Evolutionary conservation across 768 basidiomycete genomes (phyloP).

Genomic region (Psilocybe subaeruginosa): DNA sequence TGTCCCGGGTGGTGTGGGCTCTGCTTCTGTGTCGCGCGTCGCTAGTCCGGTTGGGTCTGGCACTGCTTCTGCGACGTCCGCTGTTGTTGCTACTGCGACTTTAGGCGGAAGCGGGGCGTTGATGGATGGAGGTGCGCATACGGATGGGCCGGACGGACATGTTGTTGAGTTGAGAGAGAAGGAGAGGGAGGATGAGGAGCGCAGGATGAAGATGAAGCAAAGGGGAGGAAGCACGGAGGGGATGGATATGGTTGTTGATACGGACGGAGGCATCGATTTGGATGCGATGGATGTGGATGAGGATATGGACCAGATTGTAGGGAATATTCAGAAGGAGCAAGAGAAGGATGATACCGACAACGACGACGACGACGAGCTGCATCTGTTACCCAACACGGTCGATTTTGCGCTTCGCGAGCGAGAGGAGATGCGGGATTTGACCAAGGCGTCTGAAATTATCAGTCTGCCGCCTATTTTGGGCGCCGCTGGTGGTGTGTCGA

Average conservation of each 20-base stretch:
- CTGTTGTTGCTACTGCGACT: background rate
- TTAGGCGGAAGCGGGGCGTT: background rate
- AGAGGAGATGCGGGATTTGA: conserved; percentile 90
- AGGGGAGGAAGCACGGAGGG: conserved; percentile 1
- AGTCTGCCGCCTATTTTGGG: conserved; percentile 34
- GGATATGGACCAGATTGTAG: conserved; percentile 15
- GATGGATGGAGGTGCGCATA: conserved; percentile 34
- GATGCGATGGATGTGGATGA: conserved; percentile 23
- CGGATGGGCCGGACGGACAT: conserved; percentile 45
- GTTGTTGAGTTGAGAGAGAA: conserved; percentile 29
- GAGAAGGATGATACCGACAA: conserved; percentile 12
- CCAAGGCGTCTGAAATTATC: conserved; percentile 80
- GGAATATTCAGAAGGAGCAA: conserved; percentile 4
- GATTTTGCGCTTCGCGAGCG: conserved; percentile 84
- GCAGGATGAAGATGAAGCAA: conserved; percentile 13
- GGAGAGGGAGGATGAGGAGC: conserved; percentile 21
- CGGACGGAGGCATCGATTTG: conserved; percentile 28
- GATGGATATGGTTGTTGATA: conserved; percentile 13
- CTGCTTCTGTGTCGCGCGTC: background rate
- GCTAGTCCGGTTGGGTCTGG: background rate
- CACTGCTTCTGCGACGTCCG: background rate
- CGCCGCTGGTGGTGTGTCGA: background rate
- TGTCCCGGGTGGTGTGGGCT: conserved; percentile 30
- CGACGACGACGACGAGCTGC: background rate
- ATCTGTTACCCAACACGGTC: conserved; percentile 59